Percentiles rank a stretch among this genome's conserved stretches.
Conservation (phyloP, 768 basidiomycete genomes). For the Leccinum disarticulatum region DNA sequence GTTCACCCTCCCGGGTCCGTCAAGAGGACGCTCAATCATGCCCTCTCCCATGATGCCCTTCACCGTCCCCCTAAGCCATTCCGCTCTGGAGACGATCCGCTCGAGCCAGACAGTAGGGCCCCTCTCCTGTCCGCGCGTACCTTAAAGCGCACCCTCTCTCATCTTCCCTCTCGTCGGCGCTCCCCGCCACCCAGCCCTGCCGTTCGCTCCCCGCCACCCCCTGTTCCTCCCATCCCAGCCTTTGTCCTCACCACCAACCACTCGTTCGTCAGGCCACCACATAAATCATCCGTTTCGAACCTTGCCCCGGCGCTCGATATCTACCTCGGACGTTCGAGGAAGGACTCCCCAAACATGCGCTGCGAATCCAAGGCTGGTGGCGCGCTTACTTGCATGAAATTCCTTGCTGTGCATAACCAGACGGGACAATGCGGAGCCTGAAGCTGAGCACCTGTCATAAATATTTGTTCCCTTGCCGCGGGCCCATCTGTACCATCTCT, state of each 20-base stretch:
- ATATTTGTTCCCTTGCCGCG: not conserved
- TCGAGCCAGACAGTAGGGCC: not conserved
- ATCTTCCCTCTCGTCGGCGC: conserved; percentile 38
- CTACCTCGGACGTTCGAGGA: conserved; percentile 1
- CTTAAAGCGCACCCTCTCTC: conserved; percentile 33
- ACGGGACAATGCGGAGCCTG: conserved; percentile 18
- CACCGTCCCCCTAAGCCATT: conserved; percentile 15
- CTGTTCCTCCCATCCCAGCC: conserved; percentile 56
- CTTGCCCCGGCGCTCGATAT: conserved; percentile 1
- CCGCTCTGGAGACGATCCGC: conserved; percentile 25
- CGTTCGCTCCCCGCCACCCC: conserved; percentile 45
- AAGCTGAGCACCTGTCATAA: conserved; percentile 5
- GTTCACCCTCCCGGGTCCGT: not conserved
- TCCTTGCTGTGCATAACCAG: conserved; percentile 46
- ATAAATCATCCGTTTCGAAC: not conserved
- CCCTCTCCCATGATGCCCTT: not conserved
- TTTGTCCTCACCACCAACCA: conserved; percentile 40
- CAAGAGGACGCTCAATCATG: not conserved
- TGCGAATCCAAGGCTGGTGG: conserved; percentile 14
- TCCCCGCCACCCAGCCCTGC: conserved; percentile 54
- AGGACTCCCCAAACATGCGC: not conserved
- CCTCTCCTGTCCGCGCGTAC: conserved; percentile 19
- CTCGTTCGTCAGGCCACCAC: conserved; percentile 24
- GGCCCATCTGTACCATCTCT: conserved; percentile 10
- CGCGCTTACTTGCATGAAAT: conserved; percentile 51